phyloP scores from a whole-genome alignment of 352 stramenopile genomes.

The Poterioochromonas sp. region DNA sequence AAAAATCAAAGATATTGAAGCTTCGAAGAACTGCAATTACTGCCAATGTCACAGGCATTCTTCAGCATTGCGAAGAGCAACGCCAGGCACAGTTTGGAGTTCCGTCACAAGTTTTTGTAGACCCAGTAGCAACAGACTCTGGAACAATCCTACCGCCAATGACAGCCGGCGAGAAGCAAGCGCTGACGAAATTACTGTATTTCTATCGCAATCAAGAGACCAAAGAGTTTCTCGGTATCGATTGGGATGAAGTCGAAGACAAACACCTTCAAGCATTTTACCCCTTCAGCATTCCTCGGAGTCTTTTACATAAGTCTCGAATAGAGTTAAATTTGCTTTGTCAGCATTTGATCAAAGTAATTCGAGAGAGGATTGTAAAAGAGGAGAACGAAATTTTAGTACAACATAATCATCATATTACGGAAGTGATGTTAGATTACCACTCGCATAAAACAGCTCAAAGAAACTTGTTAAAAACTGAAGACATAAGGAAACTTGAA shows the following conservation, averaged over 20 bases:
- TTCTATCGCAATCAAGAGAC: not conserved
- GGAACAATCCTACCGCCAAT: not conserved
- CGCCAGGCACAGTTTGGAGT: not conserved
- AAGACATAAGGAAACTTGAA: too few species aligned
- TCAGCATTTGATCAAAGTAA: not conserved
- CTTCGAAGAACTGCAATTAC: not conserved
- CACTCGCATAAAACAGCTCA: too few species aligned
- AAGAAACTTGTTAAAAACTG: too few species aligned
- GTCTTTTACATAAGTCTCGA: constrained; percentile 1
- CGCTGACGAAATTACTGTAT: not conserved
- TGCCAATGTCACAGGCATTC: not conserved
- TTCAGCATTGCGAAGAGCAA: too few species aligned
- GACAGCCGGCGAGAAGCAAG: not conserved
- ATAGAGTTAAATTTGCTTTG: not conserved
- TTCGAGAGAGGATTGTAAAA: too few species aligned
- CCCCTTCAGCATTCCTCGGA: not conserved
- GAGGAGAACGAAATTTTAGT: too few species aligned
- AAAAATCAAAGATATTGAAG: not conserved
- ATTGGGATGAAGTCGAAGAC: constrained; percentile 15
- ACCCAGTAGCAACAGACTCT: not conserved
- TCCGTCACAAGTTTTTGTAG: not conserved
- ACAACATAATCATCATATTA: too few species aligned
- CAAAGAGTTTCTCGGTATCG: not conserved
- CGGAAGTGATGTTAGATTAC: too few species aligned
- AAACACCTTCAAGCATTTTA: not conserved